Base-by-base conservation (phyloP, 192 early-diverging fungal genomes). In the Gamsiella multidivaricata region DNA sequence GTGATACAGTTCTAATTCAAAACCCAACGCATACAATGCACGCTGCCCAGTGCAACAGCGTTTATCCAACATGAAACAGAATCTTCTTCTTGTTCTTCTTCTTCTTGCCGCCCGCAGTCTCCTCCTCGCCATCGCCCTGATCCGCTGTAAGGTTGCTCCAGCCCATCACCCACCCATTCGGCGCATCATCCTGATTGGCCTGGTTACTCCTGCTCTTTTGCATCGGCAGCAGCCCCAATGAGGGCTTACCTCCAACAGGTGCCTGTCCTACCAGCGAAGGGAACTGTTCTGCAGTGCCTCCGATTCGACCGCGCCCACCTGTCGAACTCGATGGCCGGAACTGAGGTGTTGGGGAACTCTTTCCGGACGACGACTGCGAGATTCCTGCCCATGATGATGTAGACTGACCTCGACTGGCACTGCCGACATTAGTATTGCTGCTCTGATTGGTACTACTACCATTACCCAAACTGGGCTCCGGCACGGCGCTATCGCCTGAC, bases 71-170 rank as follows among this genome's bases (percentile, higher is more conserved):
- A 55, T 86, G 82, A 70, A 92, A 89, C 31, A 92, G 79, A 31
- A 92, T 85, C 57, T 87, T 85, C 69, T 91, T 91, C 60, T 80
- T 80, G 59, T 87, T 82, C 79, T 85, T 88, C 65, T 85, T 87
- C 45, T 86, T 83, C 75, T 89, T 91, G 43, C 92, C 91, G 18
- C 79, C 70, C 36, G 80, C 66, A 8, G 56, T 41, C 20, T 61
- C 67, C 5, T 66, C 65, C 54, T 76, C 72, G 9, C 17, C 28
- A 17, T 75, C 60, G 22, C 69, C 82, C 36, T 80, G 47, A 5
- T 52, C 57, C 7, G 65, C 65, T 11, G 49, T 11, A 7, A 71
- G 32, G 32, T 28, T 66, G 50, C 37, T 62, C 79, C 73, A 64
- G 5, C 67, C 78, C 31, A 69, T 64, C 34, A 69, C 52, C 66